Evolutionary conservation across 2,329 filamentous ascomycete species (phyloP).

Genomic region (Ambrosiella cleistominuta): DNA sequence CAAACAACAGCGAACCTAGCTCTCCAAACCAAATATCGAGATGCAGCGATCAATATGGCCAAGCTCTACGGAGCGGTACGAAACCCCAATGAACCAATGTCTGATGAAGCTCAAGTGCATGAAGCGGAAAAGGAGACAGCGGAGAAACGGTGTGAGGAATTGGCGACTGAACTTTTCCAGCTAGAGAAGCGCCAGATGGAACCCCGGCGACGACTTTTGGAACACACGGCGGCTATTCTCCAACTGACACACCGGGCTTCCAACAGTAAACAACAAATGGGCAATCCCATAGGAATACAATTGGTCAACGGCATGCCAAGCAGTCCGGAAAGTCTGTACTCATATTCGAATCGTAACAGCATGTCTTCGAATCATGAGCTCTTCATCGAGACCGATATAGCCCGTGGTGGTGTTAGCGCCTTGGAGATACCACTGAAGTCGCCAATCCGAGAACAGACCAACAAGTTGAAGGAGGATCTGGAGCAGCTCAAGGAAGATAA

Average conservation of each 20-base stretch:
- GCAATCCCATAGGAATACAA: constrained; percentile 19
- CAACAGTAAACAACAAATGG: constrained; percentile 27
- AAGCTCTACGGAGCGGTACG: constrained; percentile 40
- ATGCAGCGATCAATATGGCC: constrained; percentile 75
- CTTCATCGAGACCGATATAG: constrained; percentile 39
- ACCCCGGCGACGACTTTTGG: constrained; percentile 57
- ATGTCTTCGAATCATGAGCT: constrained; percentile 43
- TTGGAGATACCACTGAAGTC: constrained; percentile 44
- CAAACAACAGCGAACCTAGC: constrained; percentile 66
- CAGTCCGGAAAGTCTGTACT: constrained; percentile 61
- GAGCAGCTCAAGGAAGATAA: constrained; percentile 31
- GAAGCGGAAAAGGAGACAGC: constrained; percentile 59
- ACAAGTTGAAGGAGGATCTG: constrained; percentile 30
- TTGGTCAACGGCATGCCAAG: constrained; percentile 45
- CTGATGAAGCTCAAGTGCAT: constrained; percentile 38
- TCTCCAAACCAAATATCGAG: constrained; percentile 83
- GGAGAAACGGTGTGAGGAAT: constrained; percentile 67
- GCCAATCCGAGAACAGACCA: constrained; percentile 35
- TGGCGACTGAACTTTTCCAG: constrained; percentile 62
- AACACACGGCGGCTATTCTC: constrained; percentile 83
- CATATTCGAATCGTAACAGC: constrained; percentile 44
- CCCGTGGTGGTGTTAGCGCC: constrained; percentile 22
- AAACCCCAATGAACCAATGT: constrained; percentile 28
- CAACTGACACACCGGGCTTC: constrained; percentile 72
- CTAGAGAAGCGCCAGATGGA: constrained; percentile 62